Percentiles rank a stretch among this genome's conserved stretches.
Conservation (phyloP, 2,329 filamentous ascomycete species). For the Alternaria sp. region DNA sequence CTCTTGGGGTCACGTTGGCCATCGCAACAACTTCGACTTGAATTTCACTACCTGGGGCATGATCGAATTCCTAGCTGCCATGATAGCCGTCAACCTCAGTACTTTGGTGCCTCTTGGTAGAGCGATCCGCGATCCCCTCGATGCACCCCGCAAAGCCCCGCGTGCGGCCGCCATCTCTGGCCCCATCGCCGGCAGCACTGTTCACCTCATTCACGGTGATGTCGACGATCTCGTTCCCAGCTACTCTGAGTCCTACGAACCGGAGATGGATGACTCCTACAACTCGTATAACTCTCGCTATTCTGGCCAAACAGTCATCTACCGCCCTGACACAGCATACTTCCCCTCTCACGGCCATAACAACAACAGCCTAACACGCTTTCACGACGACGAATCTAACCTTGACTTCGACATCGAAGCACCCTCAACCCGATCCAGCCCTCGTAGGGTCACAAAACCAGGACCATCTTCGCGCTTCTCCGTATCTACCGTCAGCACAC, state of each 20-base stretch:
- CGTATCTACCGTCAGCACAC: slow-evolving; percentile 7
- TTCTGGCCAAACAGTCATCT: slow-evolving; percentile 20
- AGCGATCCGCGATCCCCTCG: not conserved
- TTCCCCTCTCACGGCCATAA: not conserved
- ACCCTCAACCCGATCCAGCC: slow-evolving; percentile 7
- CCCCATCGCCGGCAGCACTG: slow-evolving; percentile 16
- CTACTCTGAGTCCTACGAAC: not conserved
- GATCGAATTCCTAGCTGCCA: slow-evolving; percentile 13
- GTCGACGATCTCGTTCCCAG: slow-evolving; percentile 4
- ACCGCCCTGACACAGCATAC: slow-evolving; percentile 16
- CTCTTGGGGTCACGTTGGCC: slow-evolving; percentile 6
- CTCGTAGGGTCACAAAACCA: slow-evolving; percentile 19
- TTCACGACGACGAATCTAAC: slow-evolving; percentile 32
- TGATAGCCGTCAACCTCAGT: slow-evolving; percentile 9
- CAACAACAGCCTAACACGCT: slow-evolving; percentile 13
- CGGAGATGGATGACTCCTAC: not conserved
- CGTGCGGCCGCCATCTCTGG: not conserved
- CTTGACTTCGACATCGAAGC: slow-evolving; percentile 37
- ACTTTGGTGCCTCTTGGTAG: slow-evolving; percentile 3
- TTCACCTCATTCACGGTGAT: slow-evolving; percentile 1
- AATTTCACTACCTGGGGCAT: slow-evolving; percentile 3
- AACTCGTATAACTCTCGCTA: slow-evolving; percentile 11
- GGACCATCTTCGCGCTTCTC: slow-evolving; percentile 12
- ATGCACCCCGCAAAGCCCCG: not conserved
- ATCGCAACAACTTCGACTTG: slow-evolving; percentile 6